These are phyloP conservation scores for Neofusicoccum umdonicola DNA, from an alignment of 2,329 filamentous ascomycete species.

Conservation along the genomic window DNA sequence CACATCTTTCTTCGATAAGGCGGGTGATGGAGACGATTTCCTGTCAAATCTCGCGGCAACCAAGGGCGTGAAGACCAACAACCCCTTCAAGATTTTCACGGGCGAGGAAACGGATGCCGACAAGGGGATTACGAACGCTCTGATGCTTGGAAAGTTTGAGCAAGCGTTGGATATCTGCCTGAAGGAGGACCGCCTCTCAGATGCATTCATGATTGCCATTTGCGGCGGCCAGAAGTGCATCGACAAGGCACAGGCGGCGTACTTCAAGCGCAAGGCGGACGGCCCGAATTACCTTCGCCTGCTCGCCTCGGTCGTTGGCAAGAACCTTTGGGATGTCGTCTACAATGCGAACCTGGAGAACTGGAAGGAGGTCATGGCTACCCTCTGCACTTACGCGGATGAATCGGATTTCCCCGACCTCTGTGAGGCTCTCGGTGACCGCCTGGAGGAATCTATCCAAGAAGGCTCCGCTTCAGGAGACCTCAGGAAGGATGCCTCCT, in stretches of 20 bases:
- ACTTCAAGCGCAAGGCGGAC: constrained; percentile 77
- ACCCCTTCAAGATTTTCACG: constrained; percentile 86
- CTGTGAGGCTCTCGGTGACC: constrained; percentile 90
- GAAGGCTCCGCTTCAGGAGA: constrained; percentile 49
- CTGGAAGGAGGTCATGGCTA: constrained; percentile 97
- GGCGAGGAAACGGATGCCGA: constrained; percentile 83
- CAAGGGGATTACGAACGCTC: constrained; percentile 78
- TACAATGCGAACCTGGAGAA: constrained; percentile 90
- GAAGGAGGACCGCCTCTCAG: constrained; percentile 83
- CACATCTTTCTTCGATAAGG: constrained; percentile 78
- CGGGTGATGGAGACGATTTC: constrained; percentile 73
- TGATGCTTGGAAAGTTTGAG: constrained; percentile 88
- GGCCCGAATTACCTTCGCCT: constrained; percentile 90
- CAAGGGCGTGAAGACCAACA: constrained; percentile 89
- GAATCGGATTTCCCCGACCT: constrained; percentile 89
- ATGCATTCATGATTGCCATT: constrained; percentile 97
- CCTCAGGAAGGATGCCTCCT: constrained; percentile 81
- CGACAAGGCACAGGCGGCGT: constrained; percentile 88
- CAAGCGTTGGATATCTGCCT: constrained; percentile 86
- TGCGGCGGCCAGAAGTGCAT: constrained; percentile 91
- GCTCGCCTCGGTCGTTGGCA: constrained; percentile 85
- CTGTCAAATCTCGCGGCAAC: constrained; percentile 79
- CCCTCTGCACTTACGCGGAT: constrained; percentile 91
- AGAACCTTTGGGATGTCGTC: constrained; percentile 97
- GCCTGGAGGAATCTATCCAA: constrained; percentile 69